Base-by-base conservation (phyloP, 371 early-diverging fungal genomes). In the Mucor racemosus region DNA sequence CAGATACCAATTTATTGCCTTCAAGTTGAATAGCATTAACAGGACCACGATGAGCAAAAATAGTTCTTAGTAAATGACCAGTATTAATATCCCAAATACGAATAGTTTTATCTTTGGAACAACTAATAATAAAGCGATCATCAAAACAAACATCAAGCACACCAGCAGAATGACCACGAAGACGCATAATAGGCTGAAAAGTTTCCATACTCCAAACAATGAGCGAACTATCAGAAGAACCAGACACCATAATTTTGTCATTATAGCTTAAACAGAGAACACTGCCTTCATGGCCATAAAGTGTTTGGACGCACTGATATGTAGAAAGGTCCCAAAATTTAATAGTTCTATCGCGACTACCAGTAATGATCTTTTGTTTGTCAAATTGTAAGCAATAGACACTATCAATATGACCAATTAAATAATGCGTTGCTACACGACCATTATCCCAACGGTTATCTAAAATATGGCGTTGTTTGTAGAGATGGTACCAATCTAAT, bases 301-400 rank as follows among this genome's bases (percentile, higher is more conserved):
- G 78, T 0, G 95, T 94, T 42, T 88, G 86, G 4, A 87, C 65
- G 67, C 90, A 92, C 42, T 71, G 65, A 19, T 76, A 75, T 0
- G 74, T 69, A 4, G 13, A 10, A 54, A 94, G 74, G 68, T 94
- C 90, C 95, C 95, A 96, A 54, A 94, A 76, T 64, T 90, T 90
- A 67, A 98, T 85, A 7, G 95, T 92, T 38, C 88, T 78, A 80
- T 99, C 99, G 57, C 97, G 88, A 7, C 97, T 96, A 3, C 99
- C 99, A 0, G 95, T 94, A 11, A 97, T 88, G 19, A 99, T 86
- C 57, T 86, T 86, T 39, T 88, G 64, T n/a, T 82, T 76, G 69
- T 96, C 95, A 68, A 92, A 94, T 69, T 96, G 99, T 31, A 97
- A 82, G 66, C 97, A 97, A 71, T 99, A 96, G 7, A 99, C 95